Base-by-base conservation (phyloP, 2,329 filamentous ascomycete species). In the Penicillium olsonii region DNA sequence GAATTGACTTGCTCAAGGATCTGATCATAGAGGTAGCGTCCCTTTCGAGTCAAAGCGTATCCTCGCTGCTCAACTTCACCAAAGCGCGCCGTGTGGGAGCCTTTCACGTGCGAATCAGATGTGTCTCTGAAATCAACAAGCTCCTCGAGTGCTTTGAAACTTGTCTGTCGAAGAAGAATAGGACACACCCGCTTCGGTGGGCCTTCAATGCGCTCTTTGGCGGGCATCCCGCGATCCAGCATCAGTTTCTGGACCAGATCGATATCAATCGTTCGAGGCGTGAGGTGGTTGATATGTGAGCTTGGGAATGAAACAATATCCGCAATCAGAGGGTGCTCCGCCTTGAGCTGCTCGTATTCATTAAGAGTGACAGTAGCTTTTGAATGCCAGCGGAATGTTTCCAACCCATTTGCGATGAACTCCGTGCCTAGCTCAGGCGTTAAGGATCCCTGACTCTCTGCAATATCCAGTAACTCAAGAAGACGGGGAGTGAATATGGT, bases 21-120 rank as follows among this genome's bases (percentile, higher is more conserved):
- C 41, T 62, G 50, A 52, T 81, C 78, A 22, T 81, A 81, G 1
- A 79, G 51, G 2, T 59, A 54, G 1, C 78, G 65, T 0, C 79
- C 78, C 3, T 69, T 64, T 0, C 60, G 63, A 0, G 78, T 81
- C 7, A 81, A 64, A 0, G 78, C 78, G 4, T 73, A 76, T 0
- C 79, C 79, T 2, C 79, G 69, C 55, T 82, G 74, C 55, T 82
- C 78, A 7, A 81, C 74, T 57, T 82, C 79, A 0, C 78, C 79
- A 27, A 81, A 81, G 0, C 78, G 68, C 0, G 78, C 78, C 5
- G 68, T 76, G 43, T 82, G 78, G 0, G 66, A 71, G 2, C 74
- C 75, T 5, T 68, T 59, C 0, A 67, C 45, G 6, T 46, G 56
- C 0, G 19, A 15, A 15, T 56, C 46, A 5, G 56, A 39, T 0